Evolutionary conservation across 1,284 basidiomycete species (phyloP), one percentile per base, ranked within the genome.

Genomic region (Puccinia coronata): DNA sequence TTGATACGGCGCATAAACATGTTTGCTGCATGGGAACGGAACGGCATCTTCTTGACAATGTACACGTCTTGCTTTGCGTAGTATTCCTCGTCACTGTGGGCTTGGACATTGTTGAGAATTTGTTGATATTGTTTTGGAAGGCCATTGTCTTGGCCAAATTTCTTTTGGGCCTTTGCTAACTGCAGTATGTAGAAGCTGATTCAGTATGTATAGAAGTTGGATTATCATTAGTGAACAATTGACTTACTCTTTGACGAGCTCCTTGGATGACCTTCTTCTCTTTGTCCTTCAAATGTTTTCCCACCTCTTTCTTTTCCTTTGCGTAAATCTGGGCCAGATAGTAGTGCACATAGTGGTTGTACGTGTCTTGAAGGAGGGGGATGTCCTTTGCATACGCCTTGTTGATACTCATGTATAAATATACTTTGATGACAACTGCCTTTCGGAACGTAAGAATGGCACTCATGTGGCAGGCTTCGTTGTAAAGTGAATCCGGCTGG

Each of bases 321-420:
- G 20, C n/a, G 36, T 47, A 78, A 14, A 34, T 67, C 2, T 51
- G 18, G 12, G 25, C 63, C 59, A 67, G 4, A 9, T 0, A 34
- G 34, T 78, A 53, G 36, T 67, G 49, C 1, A 78, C 75, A 63
- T 67, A 78, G 36, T 78, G 61, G 34, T 78, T 49, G 31, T 69
- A 78, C 0, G 34, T 25, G 2, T 31, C 8, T 25, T 53, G 23
- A 11, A 78, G 57, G 18, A 78, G 49, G n/a, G 31, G n/a, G 5
- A 78, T 20, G 36, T 67, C 20, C 16, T 78, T 49, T 0, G 51
- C 28, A 28, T 31, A 78, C 2, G 8, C 18, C 5, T 31, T 5
- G 49, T 78, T 78, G 41, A 78, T 63, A 20, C 31, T 49, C 75
- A 67, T 78, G 63, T 51, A 78, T 1, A 11, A n/a, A 39, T 63